A percentile compares a stretch with the other conserved stretches of the same genome.
Conservation (phyloP, 768 basidiomycete species). For the Leccinum longicurvipes region DNA sequence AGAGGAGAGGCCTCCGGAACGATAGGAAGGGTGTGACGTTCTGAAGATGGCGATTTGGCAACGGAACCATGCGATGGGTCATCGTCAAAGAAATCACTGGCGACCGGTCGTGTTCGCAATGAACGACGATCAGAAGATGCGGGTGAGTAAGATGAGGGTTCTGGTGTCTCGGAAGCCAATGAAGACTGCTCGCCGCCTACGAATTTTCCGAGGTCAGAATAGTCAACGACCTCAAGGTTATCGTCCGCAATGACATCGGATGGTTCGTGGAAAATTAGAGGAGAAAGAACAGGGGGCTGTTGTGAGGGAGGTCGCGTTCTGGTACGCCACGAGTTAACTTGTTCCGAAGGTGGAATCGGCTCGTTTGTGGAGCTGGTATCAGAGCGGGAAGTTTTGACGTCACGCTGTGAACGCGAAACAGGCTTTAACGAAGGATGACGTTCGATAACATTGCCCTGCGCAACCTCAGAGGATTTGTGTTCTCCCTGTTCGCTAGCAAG, state of each 20-base stretch:
- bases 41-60: conserved; percentile 36
- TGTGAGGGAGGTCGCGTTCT: conserved; percentile 35
- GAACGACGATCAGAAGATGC: conserved; percentile 17
- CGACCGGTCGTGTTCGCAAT: conserved; percentile 47
- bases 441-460: conserved; percentile 18
- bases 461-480: background rate
- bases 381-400: conserved; percentile 6
- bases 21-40: conserved; percentile 14
- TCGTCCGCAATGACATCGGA: conserved; percentile 50
- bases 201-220: conserved; percentile 71
- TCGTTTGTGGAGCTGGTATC: conserved; percentile 18
- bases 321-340: conserved; percentile 66
- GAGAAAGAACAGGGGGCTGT: conserved; percentile 32
- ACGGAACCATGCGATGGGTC: conserved; percentile 29
- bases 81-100: conserved; percentile 75
- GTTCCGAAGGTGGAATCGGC: conserved; percentile 28
- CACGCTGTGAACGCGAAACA: conserved; percentile 21
- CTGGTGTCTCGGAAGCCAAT: conserved; percentile 7
- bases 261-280: conserved; percentile 31
- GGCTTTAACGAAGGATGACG: conserved; percentile 36
- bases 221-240: conserved; percentile 77
- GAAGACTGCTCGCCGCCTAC: conserved; percentile 40
- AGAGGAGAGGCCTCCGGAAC: conserved; percentile 15
- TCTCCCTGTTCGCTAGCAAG: conserved; percentile 6
- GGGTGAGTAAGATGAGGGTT: conserved; percentile 19